Base-by-base conservation (phyloP, 129 eudicot genomes). In the Mikania micrantha region DNA sequence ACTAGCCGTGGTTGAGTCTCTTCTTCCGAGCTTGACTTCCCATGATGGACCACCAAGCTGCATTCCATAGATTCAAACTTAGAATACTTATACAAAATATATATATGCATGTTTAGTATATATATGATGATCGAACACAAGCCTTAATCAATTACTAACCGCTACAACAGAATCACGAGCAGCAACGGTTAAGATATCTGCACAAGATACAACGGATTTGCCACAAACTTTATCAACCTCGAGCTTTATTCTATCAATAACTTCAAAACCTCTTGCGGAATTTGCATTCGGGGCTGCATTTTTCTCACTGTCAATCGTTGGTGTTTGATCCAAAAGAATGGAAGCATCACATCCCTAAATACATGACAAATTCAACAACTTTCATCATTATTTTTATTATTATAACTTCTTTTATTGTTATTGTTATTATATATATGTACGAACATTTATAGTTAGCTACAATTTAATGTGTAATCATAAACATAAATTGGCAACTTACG, bases 331-430 rank as follows among this genome's bases (percentile, higher is more conserved):
- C 47, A 81, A 57, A 35, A 81, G 77, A 38, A 81, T 11, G 9
- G 85, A 81, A 25, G 76, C 85, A 69, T 81, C 85, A 56, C 85
- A 81, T 22, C 85, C 82, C 82, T 81, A 58, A n/a, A n/a, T n/a
- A n/a, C n/a, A n/a, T n/a, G n/a, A n/a, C n/a, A n/a, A n/a, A n/a
- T n/a, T n/a, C n/a, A n/a, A n/a, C n/a, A n/a, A n/a, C n/a, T n/a
- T n/a, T n/a, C n/a, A n/a, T n/a, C n/a, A n/a, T n/a, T n/a, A n/a
- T n/a, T n/a, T n/a, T n/a, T n/a, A n/a, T n/a, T n/a, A n/a, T n/a
- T n/a, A n/a, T n/a, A n/a, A n/a, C n/a, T n/a, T n/a, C n/a, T n/a
- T n/a, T n/a, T n/a, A n/a, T n/a, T n/a, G n/a, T n/a, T n/a, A n/a
- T n/a, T n/a, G n/a, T n/a, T n/a, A n/a, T n/a, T n/a, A n/a, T n/a